phyloP scores from a whole-genome alignment of 108 stramenopile species.

The Cyclotella baltica region DNA sequence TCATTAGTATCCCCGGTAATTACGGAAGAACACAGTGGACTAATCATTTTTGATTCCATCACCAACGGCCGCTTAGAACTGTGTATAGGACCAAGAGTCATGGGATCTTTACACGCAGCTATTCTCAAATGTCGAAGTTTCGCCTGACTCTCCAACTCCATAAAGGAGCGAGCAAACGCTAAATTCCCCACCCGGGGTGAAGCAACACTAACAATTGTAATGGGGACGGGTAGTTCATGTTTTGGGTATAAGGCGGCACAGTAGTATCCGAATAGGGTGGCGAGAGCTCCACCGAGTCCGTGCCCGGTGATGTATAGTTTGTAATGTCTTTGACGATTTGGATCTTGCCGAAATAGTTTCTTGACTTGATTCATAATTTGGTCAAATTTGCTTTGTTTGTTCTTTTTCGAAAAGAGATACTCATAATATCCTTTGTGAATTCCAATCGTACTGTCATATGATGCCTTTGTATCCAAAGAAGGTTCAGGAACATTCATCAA shows the following conservation, averaged over 20 bases:
- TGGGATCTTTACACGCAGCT: constrained; percentile 73
- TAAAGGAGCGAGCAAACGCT: constrained; percentile 69
- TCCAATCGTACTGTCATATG: constrained; percentile 27
- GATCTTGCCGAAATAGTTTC: constrained; percentile 50
- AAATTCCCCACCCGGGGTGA: constrained; percentile 73
- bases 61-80: constrained; percentile 53
- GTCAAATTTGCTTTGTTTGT: constrained; percentile 54
- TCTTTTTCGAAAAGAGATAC: constrained; percentile 61
- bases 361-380: constrained; percentile 61
- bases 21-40: constrained; percentile 42
- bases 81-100: constrained; percentile 69
- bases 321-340: constrained; percentile 44
- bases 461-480: background rate
- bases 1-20: constrained; percentile 19
- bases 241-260: constrained; percentile 44
- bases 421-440: constrained; percentile 76
- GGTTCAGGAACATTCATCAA: constrained; percentile 60
- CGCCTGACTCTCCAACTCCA: constrained; percentile 63
- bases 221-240: constrained; percentile 37
- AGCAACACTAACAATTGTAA: constrained; percentile 65
- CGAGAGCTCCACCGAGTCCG: constrained; percentile 78
- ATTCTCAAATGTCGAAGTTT: constrained; percentile 77
- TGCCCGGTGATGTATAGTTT: constrained; percentile 75
- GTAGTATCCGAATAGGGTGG: constrained; percentile 75
- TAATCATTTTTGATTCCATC: constrained; percentile 40